Percentiles rank a stretch among this genome's conserved stretches.
Conservation (phyloP, 75 land plant species). For the Pinus tabuliformis region DNA sequence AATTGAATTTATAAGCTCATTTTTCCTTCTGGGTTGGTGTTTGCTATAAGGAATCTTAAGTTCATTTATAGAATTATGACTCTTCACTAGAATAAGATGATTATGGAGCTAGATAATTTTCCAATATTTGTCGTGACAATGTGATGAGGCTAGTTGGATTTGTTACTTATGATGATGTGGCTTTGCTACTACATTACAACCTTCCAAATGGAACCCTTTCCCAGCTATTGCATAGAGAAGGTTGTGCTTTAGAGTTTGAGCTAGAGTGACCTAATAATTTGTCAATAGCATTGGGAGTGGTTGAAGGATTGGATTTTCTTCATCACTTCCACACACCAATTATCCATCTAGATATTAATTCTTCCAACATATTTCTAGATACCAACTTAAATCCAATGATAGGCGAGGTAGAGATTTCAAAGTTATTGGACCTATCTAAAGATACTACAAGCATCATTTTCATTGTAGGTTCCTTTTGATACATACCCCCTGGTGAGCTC, state of each 20-base stretch:
- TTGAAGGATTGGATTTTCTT: conserved; percentile 78
- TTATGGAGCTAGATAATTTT: conserved; percentile 73
- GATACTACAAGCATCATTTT: conserved; percentile 89
- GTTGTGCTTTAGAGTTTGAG: conserved; percentile 17
- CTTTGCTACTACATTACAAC: conserved; percentile 60
- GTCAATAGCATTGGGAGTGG: conserved; percentile 69
- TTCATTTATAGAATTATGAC: conserved; percentile 53
- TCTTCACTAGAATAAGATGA: conserved; percentile 71
- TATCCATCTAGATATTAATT: conserved; percentile 78
- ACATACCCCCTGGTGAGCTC: conserved; percentile 84
- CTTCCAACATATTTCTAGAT: conserved; percentile 67
- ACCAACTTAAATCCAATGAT: conserved; percentile 55
- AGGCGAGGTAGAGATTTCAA: conserved; percentile 84
- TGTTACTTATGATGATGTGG: conserved; percentile 66
- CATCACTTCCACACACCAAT: conserved; percentile 58
- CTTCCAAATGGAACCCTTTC: conserved; percentile 67
- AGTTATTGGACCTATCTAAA: conserved; percentile 70
- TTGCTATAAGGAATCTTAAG: conserved; percentile 65
- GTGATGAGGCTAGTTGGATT: conserved; percentile 67
- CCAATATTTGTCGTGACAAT: conserved; percentile 60
- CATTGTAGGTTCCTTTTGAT: conserved; percentile 89
- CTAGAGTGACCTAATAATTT: conserved; percentile 66
- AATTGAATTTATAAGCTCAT: conserved; percentile 48
- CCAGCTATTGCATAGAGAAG: conserved; percentile 55
- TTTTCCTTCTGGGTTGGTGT: conserved; percentile 72